Evolutionary conservation across 768 basidiomycete genomes (phyloP).

Genomic region (Calvatia gigantea): DNA sequence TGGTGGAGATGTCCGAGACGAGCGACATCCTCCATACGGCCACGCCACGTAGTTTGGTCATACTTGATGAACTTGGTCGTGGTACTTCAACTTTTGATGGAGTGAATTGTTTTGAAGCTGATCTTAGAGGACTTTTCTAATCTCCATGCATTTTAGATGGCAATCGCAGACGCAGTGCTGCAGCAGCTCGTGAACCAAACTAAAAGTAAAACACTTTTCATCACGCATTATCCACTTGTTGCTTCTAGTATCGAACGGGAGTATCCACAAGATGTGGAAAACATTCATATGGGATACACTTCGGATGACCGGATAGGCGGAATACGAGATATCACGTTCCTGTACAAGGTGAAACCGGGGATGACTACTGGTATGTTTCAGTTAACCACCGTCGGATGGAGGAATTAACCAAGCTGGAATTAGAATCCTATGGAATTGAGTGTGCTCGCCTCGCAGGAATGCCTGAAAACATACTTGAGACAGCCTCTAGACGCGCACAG

Average conservation of each 20-base stretch:
- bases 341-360: slow-evolving; percentile 74
- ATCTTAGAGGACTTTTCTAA: neutral
- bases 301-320: slow-evolving; percentile 70
- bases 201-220: slow-evolving; percentile 80
- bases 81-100: slow-evolving; percentile 96
- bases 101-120: slow-evolving; percentile 35
- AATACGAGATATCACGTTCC: slow-evolving; percentile 77
- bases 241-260: slow-evolving; percentile 62
- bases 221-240: slow-evolving; percentile 91
- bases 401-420: neutral
- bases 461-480: slow-evolving; percentile 61
- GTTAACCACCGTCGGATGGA: neutral
- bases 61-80: slow-evolving; percentile 86
- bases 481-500: slow-evolving; percentile 54
- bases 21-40: slow-evolving; percentile 82
- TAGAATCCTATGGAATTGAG: slow-evolving; percentile 88
- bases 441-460: slow-evolving; percentile 87
- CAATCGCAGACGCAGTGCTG: slow-evolving; percentile 80
- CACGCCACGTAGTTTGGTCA: slow-evolving; percentile 74
- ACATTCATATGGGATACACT: slow-evolving; percentile 85
- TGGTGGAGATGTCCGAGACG: slow-evolving; percentile 96
- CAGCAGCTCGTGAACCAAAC: slow-evolving; percentile 59
- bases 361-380: slow-evolving; percentile 50
- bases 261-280: slow-evolving; percentile 61
- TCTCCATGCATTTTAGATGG: slow-evolving; percentile 50